Evolutionary conservation across 306 rosid species (phyloP), one percentile per base, ranked within the genome.

Genomic region (Sicyos baderoa): DNA sequence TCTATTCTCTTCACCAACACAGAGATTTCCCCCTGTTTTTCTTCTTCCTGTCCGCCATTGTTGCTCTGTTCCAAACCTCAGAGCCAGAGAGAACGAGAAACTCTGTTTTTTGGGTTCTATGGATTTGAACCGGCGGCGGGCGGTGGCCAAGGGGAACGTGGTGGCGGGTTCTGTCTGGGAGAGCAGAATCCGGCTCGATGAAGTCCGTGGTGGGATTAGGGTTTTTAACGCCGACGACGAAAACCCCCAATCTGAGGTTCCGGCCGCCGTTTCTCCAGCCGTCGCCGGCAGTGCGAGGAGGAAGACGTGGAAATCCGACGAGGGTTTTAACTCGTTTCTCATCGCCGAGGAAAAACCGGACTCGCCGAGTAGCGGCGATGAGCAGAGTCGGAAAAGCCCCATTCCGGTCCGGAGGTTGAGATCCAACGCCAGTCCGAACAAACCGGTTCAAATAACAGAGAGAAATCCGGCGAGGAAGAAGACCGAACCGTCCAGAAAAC

Each of bases 121-220:
- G 95, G 88, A 90, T 63, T 78, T 69, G 74, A 72, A 82, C 12
- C 74, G 78, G 49, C 79, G 87, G 74, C 81, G 84, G 72, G 76
- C 62, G 76, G 75, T 75, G 7, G 75, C 35, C 8, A 74, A 80
- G 44, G 64, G 79, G n/a, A 72, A 78, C 25, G 87, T 81, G 52
- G 88, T 78, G 55, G 83, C 89, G 25, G 97, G 97, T 61, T 87
- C 95, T 1, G 97, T 90, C 62, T 90, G 95, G 96, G 95, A 91
- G 76, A 87, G 84, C 75, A 89, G 95, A 15, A 91, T 89, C 96
- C 89, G 83, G 83, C 47, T 71, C 23, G 95, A 89, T 72, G 86
- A 89, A 76, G 91, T 82, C 12, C 83, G 56, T 72, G 97, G 95
- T 9, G 97, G 96, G 25, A 79, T 85, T 56, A 60, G 51, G 59